phyloP scores from a whole-genome alignment of 192 early-diverging fungal species.

The Allomyces macrogynus region DNA sequence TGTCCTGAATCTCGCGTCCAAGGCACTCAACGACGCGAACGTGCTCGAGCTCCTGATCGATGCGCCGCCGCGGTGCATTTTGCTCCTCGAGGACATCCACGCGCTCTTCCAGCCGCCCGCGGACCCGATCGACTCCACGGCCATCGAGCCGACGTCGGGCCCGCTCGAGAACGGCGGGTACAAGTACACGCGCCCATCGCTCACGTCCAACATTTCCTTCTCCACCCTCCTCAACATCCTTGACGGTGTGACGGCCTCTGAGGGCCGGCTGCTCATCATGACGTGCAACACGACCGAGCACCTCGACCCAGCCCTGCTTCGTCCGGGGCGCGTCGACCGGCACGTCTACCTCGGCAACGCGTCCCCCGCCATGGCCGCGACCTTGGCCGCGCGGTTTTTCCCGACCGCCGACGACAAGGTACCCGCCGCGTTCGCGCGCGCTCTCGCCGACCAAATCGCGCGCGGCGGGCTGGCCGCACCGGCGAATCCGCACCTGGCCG shows the following conservation, averaged over 20 bases:
- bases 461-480: not conserved
- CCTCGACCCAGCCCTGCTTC: conserved; percentile 24
- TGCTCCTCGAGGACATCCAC: conserved; percentile 35
- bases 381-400: not conserved
- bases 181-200: no score
- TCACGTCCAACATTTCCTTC: conserved; percentile 13
- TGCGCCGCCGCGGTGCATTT: conserved; percentile 20
- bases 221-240: conserved; percentile 25
- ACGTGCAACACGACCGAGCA: conserved; percentile 24
- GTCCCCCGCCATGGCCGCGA: not conserved
- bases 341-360: conserved; percentile 28
- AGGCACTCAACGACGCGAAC: conserved; percentile 18
- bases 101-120: conserved; percentile 7
- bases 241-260: conserved; percentile 27
- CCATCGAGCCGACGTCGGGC: conserved; percentile 1
- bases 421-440: not conserved
- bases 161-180: no score
- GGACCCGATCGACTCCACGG: conserved; percentile 3
- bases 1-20: conserved; percentile 20
- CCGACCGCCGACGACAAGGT: not conserved
- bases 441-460: not conserved
- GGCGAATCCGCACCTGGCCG: not conserved
- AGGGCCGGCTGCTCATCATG: conserved; percentile 27
- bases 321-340: conserved; percentile 29
- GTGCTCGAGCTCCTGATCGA: conserved; percentile 17